phyloP scores from a whole-genome alignment of 345 rosid species.

The Gossypium herbaceum region DNA sequence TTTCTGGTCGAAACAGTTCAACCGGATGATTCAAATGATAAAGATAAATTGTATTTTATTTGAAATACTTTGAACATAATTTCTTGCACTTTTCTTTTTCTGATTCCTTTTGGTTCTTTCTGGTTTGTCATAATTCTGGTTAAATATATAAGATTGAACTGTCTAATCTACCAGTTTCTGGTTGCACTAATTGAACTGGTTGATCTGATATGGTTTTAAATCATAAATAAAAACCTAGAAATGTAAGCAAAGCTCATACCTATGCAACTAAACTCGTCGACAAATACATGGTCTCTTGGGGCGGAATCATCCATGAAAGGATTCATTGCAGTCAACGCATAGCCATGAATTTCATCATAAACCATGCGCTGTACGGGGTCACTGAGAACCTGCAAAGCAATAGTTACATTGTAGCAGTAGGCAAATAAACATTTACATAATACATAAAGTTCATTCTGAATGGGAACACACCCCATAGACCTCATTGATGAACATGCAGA shows the following conservation, averaged over 20 bases:
- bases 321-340: slow-evolving; percentile 69
- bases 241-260: slow-evolving; percentile 34
- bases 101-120: no score
- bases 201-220: no score
- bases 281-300: slow-evolving; percentile 70
- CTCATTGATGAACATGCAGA: slow-evolving; percentile 94
- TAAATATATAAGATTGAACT: no score
- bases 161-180: no score
- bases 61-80: no score
- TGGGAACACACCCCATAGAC: slow-evolving; percentile 63
- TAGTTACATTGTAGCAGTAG: not conserved
- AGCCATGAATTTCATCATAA: slow-evolving; percentile 96
- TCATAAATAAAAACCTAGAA: not conserved
- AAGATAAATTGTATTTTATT: no score
- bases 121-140: no score
- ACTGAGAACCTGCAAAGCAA: slow-evolving; percentile 76
- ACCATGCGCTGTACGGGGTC: slow-evolving; percentile 93
- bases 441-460: not conserved
- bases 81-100: no score
- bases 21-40: no score
- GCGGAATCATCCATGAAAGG: slow-evolving; percentile 78
- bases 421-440: not conserved
- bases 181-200: no score
- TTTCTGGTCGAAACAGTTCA: no score
- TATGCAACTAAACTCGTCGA: slow-evolving; percentile 96